phyloP scores from a whole-genome alignment of 768 basidiomycete genomes.

The Clathrus columnatus region DNA sequence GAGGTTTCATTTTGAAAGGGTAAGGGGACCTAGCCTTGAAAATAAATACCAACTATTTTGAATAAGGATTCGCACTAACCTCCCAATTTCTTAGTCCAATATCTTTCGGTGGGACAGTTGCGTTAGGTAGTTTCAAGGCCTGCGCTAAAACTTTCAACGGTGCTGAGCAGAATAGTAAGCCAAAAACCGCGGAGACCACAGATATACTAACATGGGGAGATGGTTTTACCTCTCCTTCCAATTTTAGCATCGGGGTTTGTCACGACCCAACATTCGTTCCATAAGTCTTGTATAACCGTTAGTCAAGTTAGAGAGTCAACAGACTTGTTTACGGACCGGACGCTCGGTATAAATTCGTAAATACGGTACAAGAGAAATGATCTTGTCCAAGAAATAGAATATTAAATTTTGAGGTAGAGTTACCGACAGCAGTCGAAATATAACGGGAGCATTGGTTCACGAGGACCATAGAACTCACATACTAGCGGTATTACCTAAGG shows the following conservation, averaged over 20 bases:
- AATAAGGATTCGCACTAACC: conserved; percentile 29
- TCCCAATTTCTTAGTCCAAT: conserved; percentile 57
- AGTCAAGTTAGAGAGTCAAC: not conserved
- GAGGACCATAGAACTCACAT: not conserved
- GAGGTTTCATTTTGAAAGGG: conserved; percentile 23
- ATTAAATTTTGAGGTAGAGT: conserved; percentile 34
- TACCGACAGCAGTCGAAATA: not conserved
- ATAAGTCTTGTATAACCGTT: conserved; percentile 52
- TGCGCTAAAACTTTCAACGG: conserved; percentile 58
- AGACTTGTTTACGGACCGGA: conserved; percentile 47
- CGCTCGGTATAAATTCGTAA: conserved; percentile 54
- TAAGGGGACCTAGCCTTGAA: conserved; percentile 26
- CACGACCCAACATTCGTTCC: conserved; percentile 57
- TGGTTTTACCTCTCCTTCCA: conserved; percentile 50
- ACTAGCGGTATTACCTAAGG: no score
- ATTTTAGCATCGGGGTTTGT: conserved; percentile 62
- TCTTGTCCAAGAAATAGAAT: conserved; percentile 87
- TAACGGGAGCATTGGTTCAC: not conserved
- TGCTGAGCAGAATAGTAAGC: conserved; percentile 34
- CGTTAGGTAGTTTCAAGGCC: conserved; percentile 42
- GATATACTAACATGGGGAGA: conserved; percentile 46
- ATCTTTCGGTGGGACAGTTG: conserved; percentile 52
- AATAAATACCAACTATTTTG: not conserved
- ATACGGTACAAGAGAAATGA: conserved; percentile 71
- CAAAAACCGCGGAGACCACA: not conserved